Percentiles rank a stretch among this genome's conserved stretches.
phyloP scores from a whole-genome alignment of 1,284 basidiomycete genomes.

The Cystobasidium slooffiae region DNA sequence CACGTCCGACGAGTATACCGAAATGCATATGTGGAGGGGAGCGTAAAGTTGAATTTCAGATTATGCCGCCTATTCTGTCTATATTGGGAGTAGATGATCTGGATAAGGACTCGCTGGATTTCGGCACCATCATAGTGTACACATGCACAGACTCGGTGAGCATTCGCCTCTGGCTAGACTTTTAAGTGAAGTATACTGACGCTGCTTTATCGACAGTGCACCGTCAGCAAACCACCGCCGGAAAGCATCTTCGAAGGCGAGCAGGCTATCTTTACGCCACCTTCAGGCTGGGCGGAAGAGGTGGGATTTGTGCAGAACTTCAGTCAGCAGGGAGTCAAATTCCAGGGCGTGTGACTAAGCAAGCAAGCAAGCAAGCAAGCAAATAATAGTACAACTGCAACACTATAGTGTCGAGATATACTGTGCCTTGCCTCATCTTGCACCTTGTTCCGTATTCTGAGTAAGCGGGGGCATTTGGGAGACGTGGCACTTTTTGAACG shows the following conservation, averaged over 20 bases:
- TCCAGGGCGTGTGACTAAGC: background rate
- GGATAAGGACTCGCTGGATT: constrained; percentile 39
- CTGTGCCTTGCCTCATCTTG: no score
- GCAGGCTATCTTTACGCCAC: constrained; percentile 12
- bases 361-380: background rate
- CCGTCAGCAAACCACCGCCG: constrained; percentile 2
- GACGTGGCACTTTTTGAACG: constrained; percentile 7
- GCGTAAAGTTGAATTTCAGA: constrained; percentile 38
- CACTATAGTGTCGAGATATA: no score
- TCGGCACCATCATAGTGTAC: constrained; percentile 43
- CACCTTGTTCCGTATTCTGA: background rate
- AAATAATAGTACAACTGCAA: background rate
- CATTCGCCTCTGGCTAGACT: background rate
- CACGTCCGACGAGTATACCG: constrained; percentile 4
- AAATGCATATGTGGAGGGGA: constrained; percentile 24
- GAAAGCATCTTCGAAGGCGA: constrained; percentile 18
- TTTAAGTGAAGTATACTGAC: background rate
- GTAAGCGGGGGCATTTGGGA: background rate
- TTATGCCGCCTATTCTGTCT: constrained; percentile 40
- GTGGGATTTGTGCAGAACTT: constrained; percentile 42
- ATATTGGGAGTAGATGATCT: constrained; percentile 40
- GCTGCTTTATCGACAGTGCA: constrained; percentile 1
- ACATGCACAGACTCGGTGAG: constrained; percentile 34
- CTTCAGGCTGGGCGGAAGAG: constrained; percentile 32
- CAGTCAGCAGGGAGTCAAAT: constrained; percentile 25